Evolutionary conservation across 129 eudicot species (phyloP).

Genomic region (Arctium lappa): DNA sequence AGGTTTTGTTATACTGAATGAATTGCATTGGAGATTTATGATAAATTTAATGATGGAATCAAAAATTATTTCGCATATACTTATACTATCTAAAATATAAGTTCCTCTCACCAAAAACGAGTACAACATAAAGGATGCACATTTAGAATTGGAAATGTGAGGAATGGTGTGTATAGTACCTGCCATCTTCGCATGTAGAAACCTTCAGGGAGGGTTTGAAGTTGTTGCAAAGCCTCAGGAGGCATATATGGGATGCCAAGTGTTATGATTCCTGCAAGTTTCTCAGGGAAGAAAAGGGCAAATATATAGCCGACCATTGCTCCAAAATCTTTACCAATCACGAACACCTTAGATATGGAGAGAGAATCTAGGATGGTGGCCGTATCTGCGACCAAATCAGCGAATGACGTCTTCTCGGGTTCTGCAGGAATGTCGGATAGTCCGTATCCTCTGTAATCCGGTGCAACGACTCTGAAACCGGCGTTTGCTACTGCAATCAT

Average conservation of each 20-base stretch:
- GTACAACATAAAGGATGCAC: no score
- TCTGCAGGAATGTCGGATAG: conserved; percentile 29
- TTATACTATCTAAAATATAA: no score
- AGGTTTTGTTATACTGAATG: no score
- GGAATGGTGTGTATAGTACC: no score
- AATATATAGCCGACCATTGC: conserved; percentile 26
- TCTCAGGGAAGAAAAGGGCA: conserved; percentile 29
- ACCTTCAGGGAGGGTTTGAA: conserved; percentile 39
- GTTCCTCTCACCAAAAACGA: no score
- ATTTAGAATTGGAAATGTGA: no score
- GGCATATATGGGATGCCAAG: conserved; percentile 42
- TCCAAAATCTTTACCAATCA: conserved; percentile 53
- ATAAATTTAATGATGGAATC: no score
- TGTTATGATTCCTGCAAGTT: conserved; percentile 35
- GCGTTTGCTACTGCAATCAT: conserved; percentile 30
- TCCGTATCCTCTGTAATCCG: conserved; percentile 39
- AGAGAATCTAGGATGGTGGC: conserved; percentile 29
- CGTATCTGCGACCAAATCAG: conserved; percentile 37
- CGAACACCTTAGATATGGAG: conserved; percentile 37
- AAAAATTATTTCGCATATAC: no score
- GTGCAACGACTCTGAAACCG: conserved; percentile 29
- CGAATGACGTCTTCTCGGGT: conserved; percentile 33
- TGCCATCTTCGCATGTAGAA: conserved; percentile 26
- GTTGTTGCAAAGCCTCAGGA: conserved; percentile 9
- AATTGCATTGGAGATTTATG: no score